Percentiles rank a stretch among this genome's conserved stretches.
Conservation (phyloP, 768 basidiomycete species). For the Scleroderma bovista region DNA sequence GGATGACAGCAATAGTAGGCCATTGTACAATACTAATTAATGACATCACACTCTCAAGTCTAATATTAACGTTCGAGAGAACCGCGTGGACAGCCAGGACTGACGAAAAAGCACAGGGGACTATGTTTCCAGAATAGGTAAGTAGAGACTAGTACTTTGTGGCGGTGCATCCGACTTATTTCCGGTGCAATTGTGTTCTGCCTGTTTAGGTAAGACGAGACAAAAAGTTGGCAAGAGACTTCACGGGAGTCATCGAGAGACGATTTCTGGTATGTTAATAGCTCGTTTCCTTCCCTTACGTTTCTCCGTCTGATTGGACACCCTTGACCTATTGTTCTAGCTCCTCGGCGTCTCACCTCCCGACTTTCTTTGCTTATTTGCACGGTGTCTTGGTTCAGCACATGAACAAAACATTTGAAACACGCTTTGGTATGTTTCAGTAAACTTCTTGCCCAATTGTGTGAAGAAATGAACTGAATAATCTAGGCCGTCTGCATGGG, state of each 20-base stretch:
- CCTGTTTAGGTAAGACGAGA: conserved; percentile 1
- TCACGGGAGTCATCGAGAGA: neutral
- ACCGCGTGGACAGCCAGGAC: neutral
- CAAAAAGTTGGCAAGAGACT: conserved; percentile 12
- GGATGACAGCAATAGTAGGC: conserved; percentile 16
- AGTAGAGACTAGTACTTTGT: conserved; percentile 13
- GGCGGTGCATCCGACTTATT: conserved; percentile 15
- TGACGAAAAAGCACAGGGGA: neutral
- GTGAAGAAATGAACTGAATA: conserved; percentile 8
- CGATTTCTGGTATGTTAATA: conserved; percentile 1
- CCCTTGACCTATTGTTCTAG: conserved; percentile 1
- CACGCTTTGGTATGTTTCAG: neutral
- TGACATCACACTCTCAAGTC: too few relatives aligned
- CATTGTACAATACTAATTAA: conserved; percentile 35
- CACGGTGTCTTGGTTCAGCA: neutral
- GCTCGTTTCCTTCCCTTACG: neutral
- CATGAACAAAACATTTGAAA: neutral
- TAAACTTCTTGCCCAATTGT: conserved; percentile 8
- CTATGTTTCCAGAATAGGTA: conserved; percentile 11
- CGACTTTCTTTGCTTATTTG: neutral
- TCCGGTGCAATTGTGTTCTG: conserved; percentile 17
- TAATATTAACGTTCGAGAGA: too few relatives aligned
- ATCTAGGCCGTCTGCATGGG: neutral
- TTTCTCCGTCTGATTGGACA: neutral
- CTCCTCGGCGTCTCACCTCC: neutral